Evolutionary conservation across 2,329 filamentous ascomycete species (phyloP).

Genomic region (Phaeosphaeria sp.): DNA sequence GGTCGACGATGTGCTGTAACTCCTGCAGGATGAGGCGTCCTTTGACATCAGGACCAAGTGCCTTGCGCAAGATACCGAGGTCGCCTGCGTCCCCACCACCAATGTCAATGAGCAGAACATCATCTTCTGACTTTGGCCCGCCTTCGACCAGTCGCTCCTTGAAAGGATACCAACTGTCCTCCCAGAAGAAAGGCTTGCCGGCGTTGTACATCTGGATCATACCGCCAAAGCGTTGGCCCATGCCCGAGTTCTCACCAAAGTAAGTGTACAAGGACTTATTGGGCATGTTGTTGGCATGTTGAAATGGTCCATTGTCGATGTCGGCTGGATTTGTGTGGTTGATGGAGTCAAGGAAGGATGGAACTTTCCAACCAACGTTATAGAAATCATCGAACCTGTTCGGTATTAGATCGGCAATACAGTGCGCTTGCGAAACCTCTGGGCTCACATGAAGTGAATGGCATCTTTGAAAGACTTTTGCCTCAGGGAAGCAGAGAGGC

Average conservation of each 20-base stretch:
- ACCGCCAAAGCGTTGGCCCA: slow-evolving; percentile 11
- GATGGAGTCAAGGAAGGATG: slow-evolving; percentile 14
- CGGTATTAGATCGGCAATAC: neutral
- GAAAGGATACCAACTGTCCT: slow-evolving; percentile 9
- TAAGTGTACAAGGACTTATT: slow-evolving; percentile 7
- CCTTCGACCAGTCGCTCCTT: slow-evolving; percentile 8
- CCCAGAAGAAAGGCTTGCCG: slow-evolving; percentile 16
- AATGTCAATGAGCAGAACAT: slow-evolving; percentile 9
- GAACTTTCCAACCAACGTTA: slow-evolving; percentile 15
- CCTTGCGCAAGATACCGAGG: slow-evolving; percentile 5
- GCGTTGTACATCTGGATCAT: slow-evolving; percentile 19
- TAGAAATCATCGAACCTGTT: slow-evolving; percentile 16
- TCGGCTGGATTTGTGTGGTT: slow-evolving; percentile 9
- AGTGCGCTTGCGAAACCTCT: neutral
- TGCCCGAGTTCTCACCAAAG: slow-evolving; percentile 12
- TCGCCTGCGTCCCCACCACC: slow-evolving; percentile 10
- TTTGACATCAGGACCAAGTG: slow-evolving; percentile 9
- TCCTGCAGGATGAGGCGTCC: slow-evolving; percentile 19
- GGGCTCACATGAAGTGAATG: slow-evolving; percentile 7
- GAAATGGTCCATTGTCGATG: slow-evolving; percentile 12
- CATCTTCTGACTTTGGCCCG: slow-evolving; percentile 6
- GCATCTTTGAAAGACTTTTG: slow-evolving; percentile 16
- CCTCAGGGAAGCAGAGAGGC: slow-evolving; percentile 12
- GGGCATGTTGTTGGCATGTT: slow-evolving; percentile 10
- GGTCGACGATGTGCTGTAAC: slow-evolving; percentile 15